Evolutionary conservation across 768 basidiomycete species (phyloP).

Genomic region (Termitomyces titanicus): DNA sequence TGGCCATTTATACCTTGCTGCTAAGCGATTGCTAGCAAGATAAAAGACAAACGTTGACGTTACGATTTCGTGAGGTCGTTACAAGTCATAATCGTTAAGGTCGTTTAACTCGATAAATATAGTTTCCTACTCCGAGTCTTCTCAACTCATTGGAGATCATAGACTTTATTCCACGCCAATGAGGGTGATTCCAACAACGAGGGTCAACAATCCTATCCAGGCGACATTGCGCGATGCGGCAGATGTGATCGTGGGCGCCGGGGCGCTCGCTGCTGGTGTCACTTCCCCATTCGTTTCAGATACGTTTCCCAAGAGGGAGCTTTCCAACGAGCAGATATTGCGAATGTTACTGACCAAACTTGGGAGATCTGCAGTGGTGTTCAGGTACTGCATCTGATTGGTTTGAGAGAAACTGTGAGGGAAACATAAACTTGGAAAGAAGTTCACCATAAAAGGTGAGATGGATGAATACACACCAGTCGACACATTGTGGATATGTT

Average conservation of each 20-base stretch:
- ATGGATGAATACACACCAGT: slow-evolving; percentile 47
- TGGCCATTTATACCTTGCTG: neutral
- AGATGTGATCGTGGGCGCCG: slow-evolving; percentile 20
- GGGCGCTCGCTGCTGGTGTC: slow-evolving; percentile 10
- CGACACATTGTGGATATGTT: slow-evolving; percentile 61
- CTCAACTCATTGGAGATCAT: neutral
- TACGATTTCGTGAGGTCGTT: slow-evolving; percentile 3
- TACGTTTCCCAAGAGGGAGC: slow-evolving; percentile 50
- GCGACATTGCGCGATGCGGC: slow-evolving; percentile 10
- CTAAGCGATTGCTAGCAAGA: neutral
- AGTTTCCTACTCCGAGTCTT: neutral
- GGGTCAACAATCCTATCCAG: neutral
- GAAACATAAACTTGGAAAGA: neutral
- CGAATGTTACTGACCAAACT: slow-evolving; percentile 46
- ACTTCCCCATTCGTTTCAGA: slow-evolving; percentile 39
- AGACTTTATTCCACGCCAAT: neutral
- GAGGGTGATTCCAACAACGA: slow-evolving; percentile 1
- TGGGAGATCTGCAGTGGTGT: slow-evolving; percentile 38
- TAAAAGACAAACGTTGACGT: too few relatives aligned
- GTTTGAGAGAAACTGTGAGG: slow-evolving; percentile 49
- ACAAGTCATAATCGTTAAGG: neutral
- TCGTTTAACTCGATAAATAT: neutral
- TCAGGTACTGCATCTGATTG: slow-evolving; percentile 49
- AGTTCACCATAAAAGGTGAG: neutral
- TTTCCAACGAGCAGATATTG: slow-evolving; percentile 47